Conservation (phyloP, 371 early-diverging fungal genomes). For the Syncephalis plumigaleata region DNA sequence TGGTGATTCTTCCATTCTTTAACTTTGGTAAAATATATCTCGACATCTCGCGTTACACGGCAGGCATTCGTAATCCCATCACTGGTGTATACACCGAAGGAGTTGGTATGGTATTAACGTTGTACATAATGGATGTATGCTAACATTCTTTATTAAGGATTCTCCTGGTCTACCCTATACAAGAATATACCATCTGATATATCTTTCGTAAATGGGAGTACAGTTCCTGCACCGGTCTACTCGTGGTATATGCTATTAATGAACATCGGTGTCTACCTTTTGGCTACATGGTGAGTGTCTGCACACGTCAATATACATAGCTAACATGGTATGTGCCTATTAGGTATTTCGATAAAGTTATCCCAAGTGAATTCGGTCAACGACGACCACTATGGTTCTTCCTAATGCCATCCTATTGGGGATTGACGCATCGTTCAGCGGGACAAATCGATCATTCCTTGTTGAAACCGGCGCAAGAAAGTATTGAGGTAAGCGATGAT, state of each 20-base stretch:
- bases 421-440: slow-evolving; percentile 9
- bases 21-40: slow-evolving; percentile 53
- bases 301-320: not conserved
- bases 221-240: too few relatives aligned
- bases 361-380: slow-evolving; percentile 52
- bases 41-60: slow-evolving; percentile 36
- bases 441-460: not conserved
- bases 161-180: too few relatives aligned
- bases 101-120: slow-evolving; percentile 24
- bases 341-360: slow-evolving; percentile 35
- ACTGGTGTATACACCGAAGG: slow-evolving; percentile 34
- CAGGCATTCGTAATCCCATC: slow-evolving; percentile 32
- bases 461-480: not conserved
- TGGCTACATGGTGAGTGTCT: slow-evolving; percentile 26
- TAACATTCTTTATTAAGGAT: too few relatives aligned
- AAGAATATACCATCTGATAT: not conserved
- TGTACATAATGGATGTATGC: too few relatives aligned
- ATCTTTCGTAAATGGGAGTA: too few relatives aligned
- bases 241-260: slow-evolving; percentile 35
- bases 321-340: not conserved
- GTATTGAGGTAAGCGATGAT: too few relatives aligned
- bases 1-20: slow-evolving; percentile 47
- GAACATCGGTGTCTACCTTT: slow-evolving; percentile 26
- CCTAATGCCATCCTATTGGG: slow-evolving; percentile 40
- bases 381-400: slow-evolving; percentile 29